phyloP scores from a whole-genome alignment of 1,284 basidiomycete genomes.

The Irpex sp. region DNA sequence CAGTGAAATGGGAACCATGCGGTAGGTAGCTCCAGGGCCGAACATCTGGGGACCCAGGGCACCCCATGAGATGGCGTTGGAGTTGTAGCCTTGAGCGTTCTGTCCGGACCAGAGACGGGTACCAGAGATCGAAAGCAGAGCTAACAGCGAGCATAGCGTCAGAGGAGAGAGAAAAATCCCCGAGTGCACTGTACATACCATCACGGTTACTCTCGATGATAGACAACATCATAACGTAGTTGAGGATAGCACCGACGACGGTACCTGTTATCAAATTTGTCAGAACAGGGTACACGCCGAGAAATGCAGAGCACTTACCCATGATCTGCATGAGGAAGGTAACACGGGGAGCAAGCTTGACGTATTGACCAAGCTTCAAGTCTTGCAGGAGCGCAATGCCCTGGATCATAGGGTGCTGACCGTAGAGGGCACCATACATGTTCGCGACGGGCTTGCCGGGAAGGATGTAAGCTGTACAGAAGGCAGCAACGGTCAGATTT shows the following conservation, averaged over 20 bases:
- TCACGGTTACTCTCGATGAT: slow-evolving; percentile 42
- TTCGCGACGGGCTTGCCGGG: slow-evolving; percentile 43
- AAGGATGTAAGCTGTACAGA: slow-evolving; percentile 35
- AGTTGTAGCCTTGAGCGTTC: slow-evolving; percentile 46
- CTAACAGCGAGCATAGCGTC: slow-evolving; percentile 5
- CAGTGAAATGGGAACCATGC: slow-evolving; percentile 49
- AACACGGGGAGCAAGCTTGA: slow-evolving; percentile 60
- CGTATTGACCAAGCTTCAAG: slow-evolving; percentile 47
- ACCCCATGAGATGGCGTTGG: slow-evolving; percentile 56
- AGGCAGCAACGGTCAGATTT: slow-evolving; percentile 18
- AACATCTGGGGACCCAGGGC: slow-evolving; percentile 53
- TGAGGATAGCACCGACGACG: slow-evolving; percentile 30
- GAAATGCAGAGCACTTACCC: slow-evolving; percentile 23
- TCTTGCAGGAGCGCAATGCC: slow-evolving; percentile 45
- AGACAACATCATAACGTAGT: slow-evolving; percentile 48
- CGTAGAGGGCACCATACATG: slow-evolving; percentile 53
- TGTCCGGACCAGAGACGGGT: slow-evolving; percentile 46
- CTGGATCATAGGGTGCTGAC: slow-evolving; percentile 34
- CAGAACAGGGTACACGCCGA: neutral
- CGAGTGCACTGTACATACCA: slow-evolving; percentile 22
- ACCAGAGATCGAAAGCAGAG: slow-evolving; percentile 29
- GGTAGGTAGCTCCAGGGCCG: slow-evolving; percentile 42
- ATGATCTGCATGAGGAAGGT: slow-evolving; percentile 57
- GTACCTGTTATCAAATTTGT: slow-evolving; percentile 22
- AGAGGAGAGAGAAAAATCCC: neutral